A percentile compares a stretch with the other conserved stretches of the same genome.
These are phyloP conservation scores for Wickerhamomyces sp. DNA, from an alignment of 1,139 yeast species.

Conservation along the genomic window DNA sequence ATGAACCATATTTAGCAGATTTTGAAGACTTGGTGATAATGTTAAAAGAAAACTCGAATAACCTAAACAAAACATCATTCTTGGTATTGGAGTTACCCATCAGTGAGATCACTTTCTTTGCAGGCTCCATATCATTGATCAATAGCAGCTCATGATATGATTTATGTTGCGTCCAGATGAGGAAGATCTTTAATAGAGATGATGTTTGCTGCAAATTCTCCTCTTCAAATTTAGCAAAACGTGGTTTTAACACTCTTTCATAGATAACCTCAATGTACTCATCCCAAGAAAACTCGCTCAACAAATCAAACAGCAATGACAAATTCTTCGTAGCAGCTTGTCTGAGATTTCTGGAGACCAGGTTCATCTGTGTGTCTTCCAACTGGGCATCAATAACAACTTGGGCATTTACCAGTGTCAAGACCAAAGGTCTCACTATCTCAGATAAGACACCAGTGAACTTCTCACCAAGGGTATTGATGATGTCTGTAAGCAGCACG, in stretches of 20 bases:
- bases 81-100: slow-evolving; percentile 55
- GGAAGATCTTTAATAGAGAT: slow-evolving; percentile 63
- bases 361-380: slow-evolving; percentile 30
- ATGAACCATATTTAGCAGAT: slow-evolving; percentile 40
- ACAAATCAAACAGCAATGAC: slow-evolving; percentile 40
- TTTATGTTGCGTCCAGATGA: slow-evolving; percentile 53
- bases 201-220: slow-evolving; percentile 86
- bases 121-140: slow-evolving; percentile 52
- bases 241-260: slow-evolving; percentile 52
- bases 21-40: slow-evolving; percentile 37
- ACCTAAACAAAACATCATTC: slow-evolving; percentile 54
- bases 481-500: slow-evolving; percentile 59
- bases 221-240: slow-evolving; percentile 59
- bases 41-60: slow-evolving; percentile 52
- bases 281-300: slow-evolving; percentile 57
- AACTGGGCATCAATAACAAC: slow-evolving; percentile 31
- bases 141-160: slow-evolving; percentile 48
- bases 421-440: slow-evolving; percentile 25
- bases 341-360: slow-evolving; percentile 51
- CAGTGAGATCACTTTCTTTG: slow-evolving; percentile 49
- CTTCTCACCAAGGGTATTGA: slow-evolving; percentile 57
- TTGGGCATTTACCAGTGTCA: slow-evolving; percentile 54
- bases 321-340: slow-evolving; percentile 58
- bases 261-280: slow-evolving; percentile 48
- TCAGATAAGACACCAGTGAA: slow-evolving; percentile 36